These are phyloP conservation scores for Viola odorata DNA, from an alignment of 345 rosid genomes.

Conservation along the genomic window DNA sequence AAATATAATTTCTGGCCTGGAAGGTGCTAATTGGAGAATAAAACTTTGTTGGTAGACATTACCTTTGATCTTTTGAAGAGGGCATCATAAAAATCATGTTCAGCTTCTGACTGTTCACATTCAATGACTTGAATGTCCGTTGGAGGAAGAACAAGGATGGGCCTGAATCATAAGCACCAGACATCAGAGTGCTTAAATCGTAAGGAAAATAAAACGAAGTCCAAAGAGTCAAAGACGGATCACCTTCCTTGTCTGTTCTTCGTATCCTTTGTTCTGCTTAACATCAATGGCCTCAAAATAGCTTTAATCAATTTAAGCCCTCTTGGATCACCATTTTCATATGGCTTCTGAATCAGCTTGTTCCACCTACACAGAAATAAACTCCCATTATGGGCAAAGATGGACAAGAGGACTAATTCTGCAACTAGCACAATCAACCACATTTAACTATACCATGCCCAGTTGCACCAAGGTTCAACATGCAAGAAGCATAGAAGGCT, in stretches of 20 bases:
- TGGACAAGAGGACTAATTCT: background rate
- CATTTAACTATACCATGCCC: slow-evolving; percentile 44
- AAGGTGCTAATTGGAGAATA: too few relatives aligned
- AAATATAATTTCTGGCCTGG: too few relatives aligned
- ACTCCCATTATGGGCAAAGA: background rate
- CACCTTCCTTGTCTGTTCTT: slow-evolving; percentile 59
- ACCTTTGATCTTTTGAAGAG: slow-evolving; percentile 63
- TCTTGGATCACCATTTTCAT: slow-evolving; percentile 61
- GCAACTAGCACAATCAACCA: background rate
- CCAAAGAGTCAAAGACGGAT: background rate
- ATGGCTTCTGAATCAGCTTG: slow-evolving; percentile 56
- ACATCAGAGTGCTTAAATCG: slow-evolving; percentile 1
- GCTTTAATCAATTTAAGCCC: slow-evolving; percentile 53
- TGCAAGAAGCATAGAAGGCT: slow-evolving; percentile 66
- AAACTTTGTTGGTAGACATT: background rate
- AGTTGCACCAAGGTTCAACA: slow-evolving; percentile 74
- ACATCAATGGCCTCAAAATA: slow-evolving; percentile 59
- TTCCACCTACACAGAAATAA: slow-evolving; percentile 43
- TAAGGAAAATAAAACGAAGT: too few relatives aligned
- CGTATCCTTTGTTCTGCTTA: slow-evolving; percentile 68
- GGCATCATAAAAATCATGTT: slow-evolving; percentile 53
- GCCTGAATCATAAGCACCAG: slow-evolving; percentile 32
- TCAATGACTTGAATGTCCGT: slow-evolving; percentile 46
- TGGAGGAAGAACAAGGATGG: slow-evolving; percentile 65
- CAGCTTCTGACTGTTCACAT: slow-evolving; percentile 62